Evolutionary conservation across 306 rosid species (phyloP).

Genomic region (Cucurbita argyrosperma): DNA sequence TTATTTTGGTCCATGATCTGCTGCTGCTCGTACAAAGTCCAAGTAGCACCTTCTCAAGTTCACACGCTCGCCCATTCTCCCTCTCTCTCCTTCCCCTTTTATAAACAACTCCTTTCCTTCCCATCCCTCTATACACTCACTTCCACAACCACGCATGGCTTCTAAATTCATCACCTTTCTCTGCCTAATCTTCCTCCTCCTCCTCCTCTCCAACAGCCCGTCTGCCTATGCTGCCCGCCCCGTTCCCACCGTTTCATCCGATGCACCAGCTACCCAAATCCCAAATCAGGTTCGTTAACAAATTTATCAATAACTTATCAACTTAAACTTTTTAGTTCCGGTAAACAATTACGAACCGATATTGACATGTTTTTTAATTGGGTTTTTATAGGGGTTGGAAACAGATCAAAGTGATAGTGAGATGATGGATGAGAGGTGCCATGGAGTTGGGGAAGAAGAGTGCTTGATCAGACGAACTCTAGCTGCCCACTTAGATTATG

Average conservation of each 20-base stretch:
- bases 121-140: background rate
- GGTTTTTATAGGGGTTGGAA: background rate
- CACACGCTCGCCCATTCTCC: background rate
- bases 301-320: too few relatives aligned
- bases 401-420: background rate
- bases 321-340: too few relatives aligned
- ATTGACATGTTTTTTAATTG: background rate
- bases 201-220: background rate
- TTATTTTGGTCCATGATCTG: background rate
- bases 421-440: conserved; percentile 15
- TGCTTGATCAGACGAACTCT: conserved; percentile 44
- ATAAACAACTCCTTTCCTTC: background rate
- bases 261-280: background rate
- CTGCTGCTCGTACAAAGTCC: background rate
- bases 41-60: background rate
- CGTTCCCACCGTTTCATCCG: background rate
- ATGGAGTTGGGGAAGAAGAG: conserved; percentile 24
- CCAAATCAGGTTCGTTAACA: background rate
- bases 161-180: background rate
- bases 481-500: conserved; percentile 34
- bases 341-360: background rate
- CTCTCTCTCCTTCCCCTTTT: background rate
- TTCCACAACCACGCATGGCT: background rate
- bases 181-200: background rate
- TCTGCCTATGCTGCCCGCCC: background rate